These are phyloP conservation scores for Lepidium campestre DNA, from an alignment of 441 rosid genomes.

Conservation along the genomic window DNA sequence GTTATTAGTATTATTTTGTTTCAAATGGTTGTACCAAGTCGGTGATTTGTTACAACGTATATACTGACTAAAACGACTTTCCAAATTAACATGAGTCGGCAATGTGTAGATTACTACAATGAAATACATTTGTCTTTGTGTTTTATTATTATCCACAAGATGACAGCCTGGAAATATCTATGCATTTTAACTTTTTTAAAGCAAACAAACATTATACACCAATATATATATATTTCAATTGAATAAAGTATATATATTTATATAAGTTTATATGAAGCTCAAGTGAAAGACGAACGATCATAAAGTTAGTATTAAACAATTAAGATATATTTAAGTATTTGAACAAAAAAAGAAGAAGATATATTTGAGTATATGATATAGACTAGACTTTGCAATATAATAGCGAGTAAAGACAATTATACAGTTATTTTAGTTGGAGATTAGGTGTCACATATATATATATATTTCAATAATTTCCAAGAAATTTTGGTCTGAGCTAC, in stretches of 20 bases:
- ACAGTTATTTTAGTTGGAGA: slow-evolving; percentile 27
- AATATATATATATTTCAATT: neutral
- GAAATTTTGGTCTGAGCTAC: neutral
- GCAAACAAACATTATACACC: neutral
- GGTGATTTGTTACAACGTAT: slow-evolving; percentile 5
- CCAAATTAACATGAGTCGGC: slow-evolving; percentile 19
- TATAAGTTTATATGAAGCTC: neutral
- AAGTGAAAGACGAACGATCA: neutral
- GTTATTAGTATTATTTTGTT: neutral
- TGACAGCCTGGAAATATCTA: neutral
- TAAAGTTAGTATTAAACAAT: too few species aligned
- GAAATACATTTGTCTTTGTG: neutral
- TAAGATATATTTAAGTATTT: neutral
- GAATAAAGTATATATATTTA: too few species aligned
- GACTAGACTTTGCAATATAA: neutral
- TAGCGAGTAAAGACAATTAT: slow-evolving; percentile 6
- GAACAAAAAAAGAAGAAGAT: too few species aligned
- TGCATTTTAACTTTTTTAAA: neutral
- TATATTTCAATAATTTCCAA: neutral
- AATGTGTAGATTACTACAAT: slow-evolving; percentile 17
- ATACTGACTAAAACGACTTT: slow-evolving; percentile 5
- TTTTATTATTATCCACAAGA: neutral
- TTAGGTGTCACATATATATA: slow-evolving; percentile 9
- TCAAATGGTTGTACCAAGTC: slow-evolving; percentile 12
- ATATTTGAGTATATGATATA: neutral